Conservation (phyloP, 805 yeast species). For the Saturnispora besseyi region DNA sequence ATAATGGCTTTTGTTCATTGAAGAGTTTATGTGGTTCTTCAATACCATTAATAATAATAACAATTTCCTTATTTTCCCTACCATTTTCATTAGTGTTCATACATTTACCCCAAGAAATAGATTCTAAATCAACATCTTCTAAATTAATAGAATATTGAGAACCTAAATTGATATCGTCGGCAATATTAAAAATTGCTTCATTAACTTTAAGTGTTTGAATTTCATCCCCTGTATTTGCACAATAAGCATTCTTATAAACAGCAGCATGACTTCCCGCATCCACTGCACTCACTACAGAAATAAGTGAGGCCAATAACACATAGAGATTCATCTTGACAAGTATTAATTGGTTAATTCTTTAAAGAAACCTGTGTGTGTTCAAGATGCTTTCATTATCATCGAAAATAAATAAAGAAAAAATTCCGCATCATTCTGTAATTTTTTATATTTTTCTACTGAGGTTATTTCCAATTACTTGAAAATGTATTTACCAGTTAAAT, state of each 20-base stretch:
- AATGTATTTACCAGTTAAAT: no score
- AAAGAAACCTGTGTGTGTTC: background rate
- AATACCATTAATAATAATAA: slow-evolving; percentile 36
- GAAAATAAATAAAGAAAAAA: background rate
- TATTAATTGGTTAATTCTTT: background rate
- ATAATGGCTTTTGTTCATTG: slow-evolving; percentile 17
- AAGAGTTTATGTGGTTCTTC: slow-evolving; percentile 28
- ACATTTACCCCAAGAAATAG: slow-evolving; percentile 16
- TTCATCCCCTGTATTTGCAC: background rate
- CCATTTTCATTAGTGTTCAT: background rate
- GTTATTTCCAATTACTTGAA: no score
- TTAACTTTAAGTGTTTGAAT: slow-evolving; percentile 9
- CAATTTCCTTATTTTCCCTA: slow-evolving; percentile 15
- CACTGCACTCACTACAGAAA: slow-evolving; percentile 2
- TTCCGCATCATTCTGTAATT: background rate
- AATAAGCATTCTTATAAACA: slow-evolving; percentile 19
- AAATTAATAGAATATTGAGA: background rate
- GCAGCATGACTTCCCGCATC: slow-evolving; percentile 21
- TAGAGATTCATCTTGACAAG: background rate
- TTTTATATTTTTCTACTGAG: no score
- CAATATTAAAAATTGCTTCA: slow-evolving; percentile 3
- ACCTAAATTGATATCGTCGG: background rate
- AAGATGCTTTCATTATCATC: background rate
- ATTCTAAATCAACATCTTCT: slow-evolving; percentile 4
- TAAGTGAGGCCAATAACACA: background rate